Conservation (phyloP, 352 stramenopile species). For the Phytophthora niederhauseri region DNA sequence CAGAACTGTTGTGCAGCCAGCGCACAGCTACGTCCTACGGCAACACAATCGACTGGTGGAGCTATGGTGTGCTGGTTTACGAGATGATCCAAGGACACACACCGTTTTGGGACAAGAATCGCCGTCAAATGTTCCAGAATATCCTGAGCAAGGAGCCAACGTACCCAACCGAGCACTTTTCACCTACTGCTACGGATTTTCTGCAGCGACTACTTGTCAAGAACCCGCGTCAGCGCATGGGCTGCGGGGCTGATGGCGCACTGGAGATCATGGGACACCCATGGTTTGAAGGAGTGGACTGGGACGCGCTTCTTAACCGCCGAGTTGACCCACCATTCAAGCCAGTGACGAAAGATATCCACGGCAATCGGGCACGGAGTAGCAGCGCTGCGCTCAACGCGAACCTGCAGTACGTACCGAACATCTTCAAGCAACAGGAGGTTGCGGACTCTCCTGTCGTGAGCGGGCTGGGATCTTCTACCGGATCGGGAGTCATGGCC, state of each 20-base stretch:
- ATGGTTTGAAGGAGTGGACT: conserved; percentile 83
- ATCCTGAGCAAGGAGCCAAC: conserved; percentile 76
- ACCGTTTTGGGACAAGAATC: conserved; percentile 88
- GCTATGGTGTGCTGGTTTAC: conserved; percentile 85
- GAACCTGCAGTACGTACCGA: conserved; percentile 80
- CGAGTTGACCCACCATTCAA: conserved; percentile 75
- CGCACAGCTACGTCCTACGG: conserved; percentile 77
- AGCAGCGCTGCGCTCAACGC: conserved; percentile 60
- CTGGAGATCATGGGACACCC: conserved; percentile 85
- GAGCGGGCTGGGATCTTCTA: conserved; percentile 46
- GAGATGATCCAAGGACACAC: conserved; percentile 90
- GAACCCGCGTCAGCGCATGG: conserved; percentile 68
- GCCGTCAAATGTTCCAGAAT: conserved; percentile 87
- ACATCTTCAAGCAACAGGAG: conserved; percentile 84
- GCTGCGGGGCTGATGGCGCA: conserved; percentile 62
- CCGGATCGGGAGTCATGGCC: conserved; percentile 60
- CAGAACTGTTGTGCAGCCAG: conserved; percentile 77
- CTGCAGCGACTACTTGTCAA: conserved; percentile 74
- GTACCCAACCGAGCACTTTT: conserved; percentile 69
- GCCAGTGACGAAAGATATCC: conserved; percentile 48
- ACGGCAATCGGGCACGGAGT: conserved; percentile 43
- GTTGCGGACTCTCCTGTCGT: conserved; percentile 82
- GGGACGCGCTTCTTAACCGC: conserved; percentile 71
- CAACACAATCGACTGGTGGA: conserved; percentile 92
- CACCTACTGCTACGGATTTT: conserved; percentile 68